Base-by-base conservation (phyloP, 805 yeast species). In the Metschnikowia orientalis region DNA sequence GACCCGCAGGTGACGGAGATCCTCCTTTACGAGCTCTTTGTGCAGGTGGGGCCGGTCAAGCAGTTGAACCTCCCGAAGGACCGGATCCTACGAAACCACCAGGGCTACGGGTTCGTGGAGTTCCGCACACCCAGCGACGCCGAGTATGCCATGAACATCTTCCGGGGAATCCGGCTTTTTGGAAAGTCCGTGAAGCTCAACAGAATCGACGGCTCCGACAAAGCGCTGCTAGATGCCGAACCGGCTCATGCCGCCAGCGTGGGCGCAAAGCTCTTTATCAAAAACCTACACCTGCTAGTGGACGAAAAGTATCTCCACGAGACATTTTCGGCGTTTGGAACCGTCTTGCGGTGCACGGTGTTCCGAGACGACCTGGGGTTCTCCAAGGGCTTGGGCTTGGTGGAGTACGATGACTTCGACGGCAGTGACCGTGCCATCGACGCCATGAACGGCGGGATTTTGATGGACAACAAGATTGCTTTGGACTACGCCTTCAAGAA, bases 91-190 rank as follows among this genome's bases (percentile, higher is more conserved):
- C 75, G 74, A 39, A 63, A 72, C 1, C 88, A 83, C 48, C 94
- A 82, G 49, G 97, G 97, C 4, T 90, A 68, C 61, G 97, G 95
- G 7, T 90, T 92, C 59, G 81, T 83, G 1, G 92, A 85, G 51
- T 80, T 83, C 48, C 57, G 63, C 31, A 61, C 67, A 10, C 58
- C 61, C 2, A 64, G 59, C 12, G 96, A 87, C 46, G 81, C 82
- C 0, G 81, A 77, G 6, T 90, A 88, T 53, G 85, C 79, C 1
- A 56, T 72, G 21, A 68, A 73, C 37, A 56, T 83, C 1, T 54
- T 85, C 51, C 63, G 71, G 38, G 88, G 87, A 5, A 59, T 77
- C 2, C 60, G 73, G 23, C 56, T 89, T 28, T 84, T 55, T 51
- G 84, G 80, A 2, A 75, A 79, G 45, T 61, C 71, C 2, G 44